These are phyloP conservation scores for Fragaria nilgerrensis DNA, from an alignment of 306 rosid species.

Conservation along the genomic window DNA sequence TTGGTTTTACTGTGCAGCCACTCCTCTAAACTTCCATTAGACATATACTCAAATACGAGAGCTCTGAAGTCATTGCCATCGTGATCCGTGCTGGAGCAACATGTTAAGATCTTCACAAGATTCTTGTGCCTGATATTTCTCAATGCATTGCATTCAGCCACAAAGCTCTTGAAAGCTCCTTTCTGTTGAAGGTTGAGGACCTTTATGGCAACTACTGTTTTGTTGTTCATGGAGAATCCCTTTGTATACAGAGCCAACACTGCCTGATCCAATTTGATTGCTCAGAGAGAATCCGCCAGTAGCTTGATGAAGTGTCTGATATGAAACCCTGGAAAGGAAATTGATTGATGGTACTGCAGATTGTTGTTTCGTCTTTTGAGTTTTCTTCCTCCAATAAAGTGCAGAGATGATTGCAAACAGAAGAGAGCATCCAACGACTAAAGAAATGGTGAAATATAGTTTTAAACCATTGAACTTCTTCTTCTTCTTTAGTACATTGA, in stretches of 20 bases:
- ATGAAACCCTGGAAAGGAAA: not conserved
- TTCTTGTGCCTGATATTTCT: not conserved
- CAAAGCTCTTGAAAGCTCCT: not conserved
- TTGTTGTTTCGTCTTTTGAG: no score
- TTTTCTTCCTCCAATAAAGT: no score
- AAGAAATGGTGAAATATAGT: not conserved
- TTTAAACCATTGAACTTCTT: no score
- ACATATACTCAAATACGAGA: not conserved
- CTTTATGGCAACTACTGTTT: not conserved
- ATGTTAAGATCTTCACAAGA: not conserved
- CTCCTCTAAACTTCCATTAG: not conserved
- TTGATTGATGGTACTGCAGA: no score
- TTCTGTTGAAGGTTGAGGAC: not conserved
- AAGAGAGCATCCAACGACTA: not conserved
- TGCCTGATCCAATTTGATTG: constrained; percentile 35
- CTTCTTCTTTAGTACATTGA: no score
- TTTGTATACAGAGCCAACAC: constrained; percentile 39
- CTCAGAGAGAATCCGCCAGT: constrained; percentile 10
- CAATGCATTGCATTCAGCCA: not conserved
- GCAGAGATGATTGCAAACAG: no score
- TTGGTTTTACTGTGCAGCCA: not conserved
- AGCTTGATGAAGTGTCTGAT: not conserved
- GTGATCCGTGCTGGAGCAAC: not conserved
- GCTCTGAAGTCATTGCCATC: not conserved
- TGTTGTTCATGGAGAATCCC: constrained; percentile 22